phyloP scores from a whole-genome alignment of 2,329 filamentous ascomycete genomes.

The Aspergillus fumigatiaffinis region DNA sequence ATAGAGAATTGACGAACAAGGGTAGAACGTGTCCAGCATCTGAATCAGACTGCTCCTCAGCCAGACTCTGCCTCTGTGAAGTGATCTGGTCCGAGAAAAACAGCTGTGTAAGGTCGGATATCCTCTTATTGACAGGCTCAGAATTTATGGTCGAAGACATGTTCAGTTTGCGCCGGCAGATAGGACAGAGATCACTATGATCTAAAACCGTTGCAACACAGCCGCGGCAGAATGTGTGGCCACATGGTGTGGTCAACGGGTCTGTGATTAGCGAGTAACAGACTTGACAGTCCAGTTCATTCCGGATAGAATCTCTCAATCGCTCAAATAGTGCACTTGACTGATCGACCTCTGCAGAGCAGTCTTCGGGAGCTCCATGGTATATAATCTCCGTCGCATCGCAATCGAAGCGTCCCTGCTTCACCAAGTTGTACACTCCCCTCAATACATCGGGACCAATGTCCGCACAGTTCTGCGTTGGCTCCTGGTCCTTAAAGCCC shows the following conservation, averaged over 20 bases:
- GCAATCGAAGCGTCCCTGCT: slow-evolving; percentile 56
- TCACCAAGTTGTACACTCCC: slow-evolving; percentile 64
- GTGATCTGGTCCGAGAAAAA: slow-evolving; percentile 67
- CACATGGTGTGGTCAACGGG: slow-evolving; percentile 78
- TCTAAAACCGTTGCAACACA: slow-evolving; percentile 75
- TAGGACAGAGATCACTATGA: slow-evolving; percentile 72
- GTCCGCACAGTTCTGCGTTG: slow-evolving; percentile 40
- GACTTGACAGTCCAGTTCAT: slow-evolving; percentile 81
- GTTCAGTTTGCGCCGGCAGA: slow-evolving; percentile 66
- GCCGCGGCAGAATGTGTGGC: slow-evolving; percentile 81
- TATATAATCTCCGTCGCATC: slow-evolving; percentile 54
- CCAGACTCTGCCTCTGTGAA: slow-evolving; percentile 51
- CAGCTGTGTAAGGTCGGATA: slow-evolving; percentile 60
- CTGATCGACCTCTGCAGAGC: slow-evolving; percentile 18
- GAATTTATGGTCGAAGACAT: slow-evolving; percentile 48
- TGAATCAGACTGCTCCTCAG: slow-evolving; percentile 54
- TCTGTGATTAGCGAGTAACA: slow-evolving; percentile 80
- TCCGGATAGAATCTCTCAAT: slow-evolving; percentile 59
- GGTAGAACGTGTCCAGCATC: slow-evolving; percentile 60
- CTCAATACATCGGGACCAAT: slow-evolving; percentile 41
- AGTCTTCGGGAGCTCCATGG: slow-evolving; percentile 6
- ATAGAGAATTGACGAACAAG: slow-evolving; percentile 76
- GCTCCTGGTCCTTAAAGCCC: slow-evolving; percentile 39
- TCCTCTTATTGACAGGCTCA: slow-evolving; percentile 58
- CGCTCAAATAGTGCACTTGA: slow-evolving; percentile 53